Evolutionary conservation across 1,284 basidiomycete genomes (phyloP), one percentile per base, ranked within the genome.

Genomic region (Afroboletus lepidellus): DNA sequence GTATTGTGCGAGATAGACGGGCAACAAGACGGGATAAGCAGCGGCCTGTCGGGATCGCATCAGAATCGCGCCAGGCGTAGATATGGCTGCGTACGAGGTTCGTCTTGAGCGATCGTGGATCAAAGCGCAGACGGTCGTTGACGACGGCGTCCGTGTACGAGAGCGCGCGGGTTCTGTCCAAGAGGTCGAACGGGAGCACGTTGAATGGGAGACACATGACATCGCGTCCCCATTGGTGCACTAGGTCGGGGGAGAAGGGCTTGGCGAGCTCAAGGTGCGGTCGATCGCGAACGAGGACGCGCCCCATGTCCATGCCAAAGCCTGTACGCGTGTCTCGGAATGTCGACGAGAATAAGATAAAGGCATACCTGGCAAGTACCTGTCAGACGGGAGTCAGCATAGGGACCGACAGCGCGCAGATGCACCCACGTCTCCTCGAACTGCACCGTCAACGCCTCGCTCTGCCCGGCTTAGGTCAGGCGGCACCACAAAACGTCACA

Each of bases 11-110:
- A 77, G 56, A 51, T 77, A 77, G 4, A 73, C 61, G 12, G 75
- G 75, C 1, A 77, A 57, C 37, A 77, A 69, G 41, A 78, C 62
- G 2, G 75, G 75, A 51, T 74, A 76, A 32, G 71, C 72, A 13
- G 75, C 72, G 1, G 70, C 57, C 74, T 76, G 51, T 51, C 38
- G 18, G 53, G 42, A 25, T 39, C 41, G n/a, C n/a, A n/a, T 57
- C 24, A 54, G 54, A 42, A 56, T 15, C 7, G 18, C 29, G 32
- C 45, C 29, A 32, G 30, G 16, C 27, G 38, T 18, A 39, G 32
- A 15, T 30, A 52, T 46, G 41, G 43, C 25, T 51, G 50, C 62
- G 46, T 54, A 76, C 74, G 41, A 73, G 61, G 25, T 62, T 67
- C 29, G 50, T 59, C 46, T 65, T 64, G 45, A 73, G 46, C 1